A percentile compares a stretch with the other conserved stretches of the same genome.
Conservation (phyloP, 768 basidiomycete genomes). For the Amanita polypyramis region DNA sequence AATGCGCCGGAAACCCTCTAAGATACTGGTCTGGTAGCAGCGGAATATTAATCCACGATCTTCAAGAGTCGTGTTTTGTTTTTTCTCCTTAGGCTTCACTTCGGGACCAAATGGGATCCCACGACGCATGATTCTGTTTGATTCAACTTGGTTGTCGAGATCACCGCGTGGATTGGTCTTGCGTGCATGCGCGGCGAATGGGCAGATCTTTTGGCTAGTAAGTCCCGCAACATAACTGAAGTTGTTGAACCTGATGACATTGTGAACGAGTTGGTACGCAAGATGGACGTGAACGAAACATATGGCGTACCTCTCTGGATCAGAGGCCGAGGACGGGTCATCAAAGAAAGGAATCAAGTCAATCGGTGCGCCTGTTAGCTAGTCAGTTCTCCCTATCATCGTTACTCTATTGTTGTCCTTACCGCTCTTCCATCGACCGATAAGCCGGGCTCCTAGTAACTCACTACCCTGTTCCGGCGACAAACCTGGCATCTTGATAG, state of each 20-base stretch:
- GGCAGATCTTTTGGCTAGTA: constrained; percentile 28
- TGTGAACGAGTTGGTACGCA: not conserved
- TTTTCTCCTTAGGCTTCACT: constrained; percentile 27
- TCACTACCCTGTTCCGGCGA: constrained; percentile 30
- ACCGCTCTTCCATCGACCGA: constrained; percentile 50
- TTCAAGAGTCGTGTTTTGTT: constrained; percentile 25
- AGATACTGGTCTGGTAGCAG: constrained; percentile 31
- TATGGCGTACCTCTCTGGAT: constrained; percentile 22
- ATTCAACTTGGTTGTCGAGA: constrained; percentile 21
- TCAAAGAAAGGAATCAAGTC: constrained; percentile 33
- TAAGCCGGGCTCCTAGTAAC: constrained; percentile 40
- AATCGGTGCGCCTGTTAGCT: constrained; percentile 31
- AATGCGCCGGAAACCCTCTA: constrained; percentile 30
- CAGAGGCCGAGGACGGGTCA: constrained; percentile 23
- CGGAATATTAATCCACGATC: constrained; percentile 40
- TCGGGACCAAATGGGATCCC: constrained; percentile 45
- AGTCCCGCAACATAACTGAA: constrained; percentile 28
- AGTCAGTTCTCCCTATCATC: constrained; percentile 6
- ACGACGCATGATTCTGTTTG: constrained; percentile 33
- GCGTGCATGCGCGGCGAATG: constrained; percentile 38
- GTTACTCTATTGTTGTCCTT: constrained; percentile 7
- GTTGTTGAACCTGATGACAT: constrained; percentile 28
- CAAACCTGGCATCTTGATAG: constrained; percentile 26
- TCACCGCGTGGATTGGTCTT: constrained; percentile 39
- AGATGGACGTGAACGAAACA: not conserved